These are phyloP conservation scores for Camelina sativa DNA, from an alignment of 345 rosid genomes.

Conservation along the genomic window DNA sequence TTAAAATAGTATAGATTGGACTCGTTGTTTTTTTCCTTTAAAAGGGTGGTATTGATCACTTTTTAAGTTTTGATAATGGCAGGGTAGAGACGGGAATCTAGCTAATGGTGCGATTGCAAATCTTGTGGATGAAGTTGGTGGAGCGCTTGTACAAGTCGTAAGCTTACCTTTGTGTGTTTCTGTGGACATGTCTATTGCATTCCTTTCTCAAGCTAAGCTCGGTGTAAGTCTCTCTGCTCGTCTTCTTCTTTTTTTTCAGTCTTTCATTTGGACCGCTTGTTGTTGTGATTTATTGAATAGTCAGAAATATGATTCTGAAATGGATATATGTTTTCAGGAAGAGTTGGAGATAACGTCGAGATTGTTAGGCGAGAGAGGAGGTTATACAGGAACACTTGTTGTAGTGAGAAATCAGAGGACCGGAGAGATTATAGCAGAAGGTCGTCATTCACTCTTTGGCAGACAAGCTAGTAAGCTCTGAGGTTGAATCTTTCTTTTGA, in stretches of 20 bases:
- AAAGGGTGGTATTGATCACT: background rate
- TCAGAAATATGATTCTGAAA: slow-evolving; percentile 1
- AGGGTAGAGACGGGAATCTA: slow-evolving; percentile 77
- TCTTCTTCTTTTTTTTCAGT: background rate
- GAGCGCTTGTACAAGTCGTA: slow-evolving; percentile 60
- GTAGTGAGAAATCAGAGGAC: slow-evolving; percentile 70
- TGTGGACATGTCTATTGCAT: slow-evolving; percentile 85
- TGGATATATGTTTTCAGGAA: slow-evolving; percentile 53
- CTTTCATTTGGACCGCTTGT: background rate
- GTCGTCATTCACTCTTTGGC: slow-evolving; percentile 87
- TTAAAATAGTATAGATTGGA: background rate
- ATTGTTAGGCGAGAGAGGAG: slow-evolving; percentile 70
- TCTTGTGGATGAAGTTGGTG: slow-evolving; percentile 93
- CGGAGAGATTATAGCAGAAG: slow-evolving; percentile 88
- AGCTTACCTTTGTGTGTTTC: slow-evolving; percentile 78
- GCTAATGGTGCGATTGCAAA: slow-evolving; percentile 84
- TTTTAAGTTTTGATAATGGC: slow-evolving; percentile 26
- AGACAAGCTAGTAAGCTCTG: slow-evolving; percentile 70
- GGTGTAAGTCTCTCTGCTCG: slow-evolving; percentile 49
- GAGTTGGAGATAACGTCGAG: slow-evolving; percentile 76
- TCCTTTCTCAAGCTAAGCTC: slow-evolving; percentile 67
- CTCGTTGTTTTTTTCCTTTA: no score
- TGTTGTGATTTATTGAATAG: slow-evolving; percentile 9
- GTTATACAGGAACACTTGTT: slow-evolving; percentile 69
- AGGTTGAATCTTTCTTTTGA: background rate